These are phyloP conservation scores for Penicillium atrosanguineum DNA, from an alignment of 495 filamentous ascomycete species.

Conservation along the genomic window DNA sequence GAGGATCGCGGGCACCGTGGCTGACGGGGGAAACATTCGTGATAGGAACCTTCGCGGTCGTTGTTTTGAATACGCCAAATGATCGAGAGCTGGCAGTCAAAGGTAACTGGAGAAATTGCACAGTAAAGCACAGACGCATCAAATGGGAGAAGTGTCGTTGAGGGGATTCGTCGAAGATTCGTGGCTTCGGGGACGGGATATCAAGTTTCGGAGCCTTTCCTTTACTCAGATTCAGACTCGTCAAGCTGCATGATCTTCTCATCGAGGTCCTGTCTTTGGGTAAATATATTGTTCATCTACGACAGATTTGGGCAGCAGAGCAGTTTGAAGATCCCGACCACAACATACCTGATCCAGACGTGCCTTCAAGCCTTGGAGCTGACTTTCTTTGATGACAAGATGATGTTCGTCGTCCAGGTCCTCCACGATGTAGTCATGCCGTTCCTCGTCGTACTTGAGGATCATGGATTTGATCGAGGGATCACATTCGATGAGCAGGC, in stretches of 20 bases:
- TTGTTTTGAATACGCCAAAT: neutral
- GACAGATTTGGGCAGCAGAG: neutral
- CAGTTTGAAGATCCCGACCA: neutral
- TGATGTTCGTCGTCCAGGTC: constrained; percentile 69
- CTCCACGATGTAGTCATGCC: constrained; percentile 71
- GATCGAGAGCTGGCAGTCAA: neutral
- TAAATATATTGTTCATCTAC: constrained; percentile 3
- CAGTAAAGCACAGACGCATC: neutral
- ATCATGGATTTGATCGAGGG: constrained; percentile 76
- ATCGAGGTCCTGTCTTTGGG: constrained; percentile 43
- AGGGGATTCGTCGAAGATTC: neutral
- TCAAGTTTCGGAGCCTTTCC: neutral
- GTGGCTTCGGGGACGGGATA: neutral
- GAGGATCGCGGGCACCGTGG: neutral
- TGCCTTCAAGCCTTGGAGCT: constrained; percentile 58
- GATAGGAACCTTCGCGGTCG: no score
- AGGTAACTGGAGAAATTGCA: neutral
- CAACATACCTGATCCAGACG: constrained; percentile 58
- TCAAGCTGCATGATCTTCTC: constrained; percentile 55
- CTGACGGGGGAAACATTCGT: no score
- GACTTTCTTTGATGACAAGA: constrained; percentile 69
- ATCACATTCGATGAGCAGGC: constrained; percentile 75
- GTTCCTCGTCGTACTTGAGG: constrained; percentile 64
- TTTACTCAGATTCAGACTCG: constrained; percentile 49
- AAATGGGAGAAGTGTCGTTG: neutral